Evolutionary conservation across 805 yeast genomes (phyloP).

Genomic region (Starmerella kuoi): DNA sequence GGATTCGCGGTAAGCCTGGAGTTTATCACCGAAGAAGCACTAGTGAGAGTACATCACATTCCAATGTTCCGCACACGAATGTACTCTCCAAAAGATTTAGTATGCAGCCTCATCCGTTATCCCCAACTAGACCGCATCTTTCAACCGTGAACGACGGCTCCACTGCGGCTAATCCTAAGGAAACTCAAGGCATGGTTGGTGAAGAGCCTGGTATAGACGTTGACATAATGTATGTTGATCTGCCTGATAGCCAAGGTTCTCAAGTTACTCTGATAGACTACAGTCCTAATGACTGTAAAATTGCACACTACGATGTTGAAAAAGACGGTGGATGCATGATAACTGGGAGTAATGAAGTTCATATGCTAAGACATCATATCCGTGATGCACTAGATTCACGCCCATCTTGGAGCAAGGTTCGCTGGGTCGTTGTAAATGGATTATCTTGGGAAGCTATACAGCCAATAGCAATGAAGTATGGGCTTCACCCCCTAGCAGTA

Average conservation of each 20-base stretch:
- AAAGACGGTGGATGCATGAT: slow-evolving; percentile 26
- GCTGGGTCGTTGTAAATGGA: slow-evolving; percentile 50
- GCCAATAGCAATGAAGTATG: slow-evolving; percentile 34
- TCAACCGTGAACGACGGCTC: not conserved
- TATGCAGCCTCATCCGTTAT: slow-evolving; percentile 5
- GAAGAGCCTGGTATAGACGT: slow-evolving; percentile 53
- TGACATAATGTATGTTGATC: slow-evolving; percentile 38
- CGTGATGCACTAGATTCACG: slow-evolving; percentile 26
- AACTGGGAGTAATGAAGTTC: slow-evolving; percentile 9
- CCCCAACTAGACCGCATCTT: not conserved
- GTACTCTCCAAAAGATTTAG: slow-evolving; percentile 10
- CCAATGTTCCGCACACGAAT: not conserved
- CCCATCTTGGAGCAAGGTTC: slow-evolving; percentile 40
- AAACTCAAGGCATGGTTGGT: slow-evolving; percentile 27
- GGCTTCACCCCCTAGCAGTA: slow-evolving; percentile 43
- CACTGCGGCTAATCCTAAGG: not conserved
- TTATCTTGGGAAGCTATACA: slow-evolving; percentile 50
- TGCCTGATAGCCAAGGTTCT: slow-evolving; percentile 40
- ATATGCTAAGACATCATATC: slow-evolving; percentile 5
- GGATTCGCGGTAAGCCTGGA: too few relatives aligned
- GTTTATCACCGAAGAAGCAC: not conserved
- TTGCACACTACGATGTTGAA: slow-evolving; percentile 33
- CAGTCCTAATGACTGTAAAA: slow-evolving; percentile 33
- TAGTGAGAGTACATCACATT: not conserved
- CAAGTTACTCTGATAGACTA: slow-evolving; percentile 44